These are phyloP conservation scores for Pichia nakasei DNA, from an alignment of 805 yeast species.

Conservation along the genomic window DNA sequence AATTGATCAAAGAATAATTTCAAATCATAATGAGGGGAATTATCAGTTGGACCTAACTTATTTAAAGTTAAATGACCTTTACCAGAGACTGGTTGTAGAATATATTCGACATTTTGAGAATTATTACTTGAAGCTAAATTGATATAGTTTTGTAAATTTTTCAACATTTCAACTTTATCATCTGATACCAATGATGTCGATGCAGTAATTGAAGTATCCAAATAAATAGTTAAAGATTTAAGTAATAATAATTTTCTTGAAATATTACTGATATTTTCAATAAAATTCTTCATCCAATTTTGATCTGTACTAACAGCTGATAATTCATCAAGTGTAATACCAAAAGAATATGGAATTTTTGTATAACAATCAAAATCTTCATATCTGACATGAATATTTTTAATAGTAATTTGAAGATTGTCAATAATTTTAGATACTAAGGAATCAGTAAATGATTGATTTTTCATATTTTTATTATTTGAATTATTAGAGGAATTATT, in stretches of 20 bases:
- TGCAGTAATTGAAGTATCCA: constrained; percentile 57
- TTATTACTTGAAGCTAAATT: constrained; percentile 21
- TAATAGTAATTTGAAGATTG: constrained; percentile 83
- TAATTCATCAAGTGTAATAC: constrained; percentile 73
- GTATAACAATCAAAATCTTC: constrained; percentile 74
- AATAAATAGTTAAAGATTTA: constrained; percentile 67
- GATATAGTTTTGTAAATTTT: constrained; percentile 39
- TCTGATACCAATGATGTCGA: constrained; percentile 35
- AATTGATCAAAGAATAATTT: constrained; percentile 81
- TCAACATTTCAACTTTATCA: constrained; percentile 40
- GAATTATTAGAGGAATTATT: too few relatives aligned
- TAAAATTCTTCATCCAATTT: constrained; percentile 77
- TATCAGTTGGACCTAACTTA: constrained; percentile 65
- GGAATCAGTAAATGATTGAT: constrained; percentile 80
- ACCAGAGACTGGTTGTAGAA: constrained; percentile 85
- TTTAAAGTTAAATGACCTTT: constrained; percentile 73
- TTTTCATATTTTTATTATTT: constrained; percentile 37
- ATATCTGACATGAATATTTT: constrained; percentile 84
- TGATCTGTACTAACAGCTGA: constrained; percentile 88
- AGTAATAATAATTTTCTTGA: constrained; percentile 74
- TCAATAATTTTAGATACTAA: constrained; percentile 85
- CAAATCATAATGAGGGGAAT: constrained; percentile 59
- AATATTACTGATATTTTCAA: constrained; percentile 55
- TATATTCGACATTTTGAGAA: constrained; percentile 35
- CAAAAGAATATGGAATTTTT: constrained; percentile 69